Evolutionary conservation across 169 alveolate genomes (phyloP).

Genomic region (Plasmodium billcollinsi): DNA sequence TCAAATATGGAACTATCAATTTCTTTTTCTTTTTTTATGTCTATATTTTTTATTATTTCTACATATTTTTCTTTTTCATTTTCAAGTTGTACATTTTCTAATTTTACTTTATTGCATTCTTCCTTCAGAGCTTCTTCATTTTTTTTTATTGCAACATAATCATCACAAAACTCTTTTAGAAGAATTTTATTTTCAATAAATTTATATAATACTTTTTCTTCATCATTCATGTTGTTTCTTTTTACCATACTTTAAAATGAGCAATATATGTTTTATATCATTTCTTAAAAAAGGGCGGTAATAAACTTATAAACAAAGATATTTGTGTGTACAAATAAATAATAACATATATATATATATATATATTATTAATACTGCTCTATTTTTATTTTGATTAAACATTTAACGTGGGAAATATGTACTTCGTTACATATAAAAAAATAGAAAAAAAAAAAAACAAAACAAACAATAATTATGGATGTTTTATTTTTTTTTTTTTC

Average conservation of each 20-base stretch:
- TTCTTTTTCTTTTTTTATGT: slow-evolving; percentile 52
- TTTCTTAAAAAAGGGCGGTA: too few species aligned
- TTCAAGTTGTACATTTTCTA: slow-evolving; percentile 50
- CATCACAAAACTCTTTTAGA: slow-evolving; percentile 42
- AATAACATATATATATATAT: too few species aligned
- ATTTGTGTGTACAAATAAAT: too few species aligned
- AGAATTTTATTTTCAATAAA: slow-evolving; percentile 64
- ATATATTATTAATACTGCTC: too few species aligned
- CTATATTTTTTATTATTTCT: slow-evolving; percentile 23
- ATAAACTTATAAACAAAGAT: too few species aligned
- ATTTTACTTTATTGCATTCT: slow-evolving; percentile 27
- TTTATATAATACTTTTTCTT: slow-evolving; percentile 44
- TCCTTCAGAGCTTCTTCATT: slow-evolving; percentile 32
- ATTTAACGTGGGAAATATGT: too few species aligned
- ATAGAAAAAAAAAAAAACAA: too few species aligned
- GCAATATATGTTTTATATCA: too few species aligned
- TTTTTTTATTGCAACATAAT: slow-evolving; percentile 32
- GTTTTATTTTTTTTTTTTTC: too few species aligned
- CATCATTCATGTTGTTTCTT: slow-evolving; percentile 45
- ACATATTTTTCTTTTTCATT: slow-evolving; percentile 65
- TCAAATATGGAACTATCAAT: slow-evolving; percentile 60
- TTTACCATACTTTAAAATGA: neutral
- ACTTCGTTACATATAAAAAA: too few species aligned
- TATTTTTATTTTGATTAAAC: too few species aligned
- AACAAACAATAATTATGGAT: too few species aligned